phyloP scores from a whole-genome alignment of 176 grass and related monocot genomes.

The Oryza meyeriana region DNA sequence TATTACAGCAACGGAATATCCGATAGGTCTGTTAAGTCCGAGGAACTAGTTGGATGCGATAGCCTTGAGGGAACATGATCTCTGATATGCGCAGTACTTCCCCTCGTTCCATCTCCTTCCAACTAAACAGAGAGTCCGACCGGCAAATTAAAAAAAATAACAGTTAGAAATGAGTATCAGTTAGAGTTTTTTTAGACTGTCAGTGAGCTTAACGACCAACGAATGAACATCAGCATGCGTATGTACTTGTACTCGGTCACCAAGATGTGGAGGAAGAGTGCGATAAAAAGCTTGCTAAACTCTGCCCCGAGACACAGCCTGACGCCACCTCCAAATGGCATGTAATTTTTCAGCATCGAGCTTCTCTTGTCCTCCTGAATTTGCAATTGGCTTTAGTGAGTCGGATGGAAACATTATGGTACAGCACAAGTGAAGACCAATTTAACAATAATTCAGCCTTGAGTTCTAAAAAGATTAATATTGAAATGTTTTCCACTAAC shows the following conservation, averaged over 20 bases:
- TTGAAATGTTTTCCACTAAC: neutral
- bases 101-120: slow-evolving; percentile 23
- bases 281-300: slow-evolving; percentile 19
- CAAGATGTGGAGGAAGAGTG: slow-evolving; percentile 32
- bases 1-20: neutral
- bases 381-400: neutral
- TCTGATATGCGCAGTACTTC: slow-evolving; percentile 9
- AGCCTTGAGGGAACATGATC: slow-evolving; percentile 23
- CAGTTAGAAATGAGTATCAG: neutral
- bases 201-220: neutral
- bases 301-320: slow-evolving; percentile 15
- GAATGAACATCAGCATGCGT: neutral
- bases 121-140: neutral
- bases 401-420: too few relatives aligned
- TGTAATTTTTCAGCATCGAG: slow-evolving; percentile 6
- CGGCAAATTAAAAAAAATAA: neutral
- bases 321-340: slow-evolving; percentile 29
- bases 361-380: slow-evolving; percentile 5
- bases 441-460: neutral
- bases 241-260: slow-evolving; percentile 25
- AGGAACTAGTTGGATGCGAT: slow-evolving; percentile 19
- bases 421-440: neutral
- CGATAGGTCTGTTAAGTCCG: neutral
- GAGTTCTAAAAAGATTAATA: neutral
- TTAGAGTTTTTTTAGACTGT: neutral